These are phyloP conservation scores for Neurospora sp. DNA, from an alignment of 495 filamentous ascomycete species.

Conservation along the genomic window DNA sequence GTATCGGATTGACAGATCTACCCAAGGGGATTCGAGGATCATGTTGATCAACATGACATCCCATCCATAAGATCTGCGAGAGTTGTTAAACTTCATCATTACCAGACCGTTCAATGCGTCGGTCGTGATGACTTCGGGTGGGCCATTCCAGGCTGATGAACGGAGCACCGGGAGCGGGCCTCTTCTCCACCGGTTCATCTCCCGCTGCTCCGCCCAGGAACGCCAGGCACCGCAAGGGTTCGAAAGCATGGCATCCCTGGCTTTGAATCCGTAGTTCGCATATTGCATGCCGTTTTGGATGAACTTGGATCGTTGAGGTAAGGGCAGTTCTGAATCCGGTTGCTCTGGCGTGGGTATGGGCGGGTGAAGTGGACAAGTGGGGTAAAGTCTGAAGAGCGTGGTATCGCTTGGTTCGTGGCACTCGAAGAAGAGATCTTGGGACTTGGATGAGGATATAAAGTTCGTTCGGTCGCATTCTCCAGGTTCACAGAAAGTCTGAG, in stretches of 20 bases:
- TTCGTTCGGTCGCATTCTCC: no score
- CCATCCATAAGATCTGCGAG: neutral
- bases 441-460: no score
- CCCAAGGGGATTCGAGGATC: neutral
- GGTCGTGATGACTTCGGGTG: neutral
- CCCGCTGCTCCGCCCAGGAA: neutral
- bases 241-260: neutral
- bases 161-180: neutral
- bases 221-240: neutral
- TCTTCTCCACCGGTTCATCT: neutral
- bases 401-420: no score
- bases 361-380: no score
- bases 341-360: no score
- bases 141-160: neutral
- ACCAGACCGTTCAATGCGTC: neutral
- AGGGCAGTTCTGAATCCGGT: no score
- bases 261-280: neutral
- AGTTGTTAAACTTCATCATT: neutral
- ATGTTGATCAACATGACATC: neutral
- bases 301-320: neutral
- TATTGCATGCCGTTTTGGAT: neutral
- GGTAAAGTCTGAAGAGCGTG: no score
- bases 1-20: neutral
- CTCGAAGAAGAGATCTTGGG: no score
- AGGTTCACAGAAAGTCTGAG: no score